Conservation (phyloP, 1,139 yeast species). For the Entelexis paramagnoliae region DNA sequence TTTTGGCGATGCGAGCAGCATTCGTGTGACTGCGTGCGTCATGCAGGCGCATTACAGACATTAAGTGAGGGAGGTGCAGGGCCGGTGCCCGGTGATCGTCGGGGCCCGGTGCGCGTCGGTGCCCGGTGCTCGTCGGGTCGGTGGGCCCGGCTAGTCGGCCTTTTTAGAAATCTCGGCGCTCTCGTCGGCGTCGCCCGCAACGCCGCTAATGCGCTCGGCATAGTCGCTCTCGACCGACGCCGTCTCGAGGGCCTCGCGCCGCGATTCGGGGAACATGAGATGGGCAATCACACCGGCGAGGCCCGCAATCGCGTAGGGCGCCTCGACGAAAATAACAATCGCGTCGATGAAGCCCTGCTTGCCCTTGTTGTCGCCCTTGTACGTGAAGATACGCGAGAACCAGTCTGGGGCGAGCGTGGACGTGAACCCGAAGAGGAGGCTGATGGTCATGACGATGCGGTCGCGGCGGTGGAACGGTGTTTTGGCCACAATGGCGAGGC, state of each 20-base stretch:
- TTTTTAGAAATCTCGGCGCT: not conserved
- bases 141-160: not conserved
- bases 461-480: conserved; percentile 76
- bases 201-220: not conserved
- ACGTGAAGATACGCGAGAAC: conserved; percentile 66
- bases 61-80: too few relatives aligned
- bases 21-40: too few relatives aligned
- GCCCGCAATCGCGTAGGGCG: conserved; percentile 77
- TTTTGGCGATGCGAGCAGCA: too few relatives aligned
- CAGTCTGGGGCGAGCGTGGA: conserved; percentile 62
- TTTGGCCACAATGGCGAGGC: conserved; percentile 63
- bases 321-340: conserved; percentile 68
- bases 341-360: conserved; percentile 67
- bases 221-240: not conserved
- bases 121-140: too few relatives aligned
- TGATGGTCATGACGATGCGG: conserved; percentile 66
- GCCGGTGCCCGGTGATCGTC: too few relatives aligned
- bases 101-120: too few relatives aligned
- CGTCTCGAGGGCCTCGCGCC: not conserved
- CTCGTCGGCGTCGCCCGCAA: not conserved
- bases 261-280: conserved; percentile 46
- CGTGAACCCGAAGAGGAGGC: conserved; percentile 68
- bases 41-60: too few relatives aligned
- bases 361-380: conserved; percentile 51
- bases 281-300: conserved; percentile 63